phyloP scores from a whole-genome alignment of 2,329 filamentous ascomycete species.

The Mycosphaerella sp. region DNA sequence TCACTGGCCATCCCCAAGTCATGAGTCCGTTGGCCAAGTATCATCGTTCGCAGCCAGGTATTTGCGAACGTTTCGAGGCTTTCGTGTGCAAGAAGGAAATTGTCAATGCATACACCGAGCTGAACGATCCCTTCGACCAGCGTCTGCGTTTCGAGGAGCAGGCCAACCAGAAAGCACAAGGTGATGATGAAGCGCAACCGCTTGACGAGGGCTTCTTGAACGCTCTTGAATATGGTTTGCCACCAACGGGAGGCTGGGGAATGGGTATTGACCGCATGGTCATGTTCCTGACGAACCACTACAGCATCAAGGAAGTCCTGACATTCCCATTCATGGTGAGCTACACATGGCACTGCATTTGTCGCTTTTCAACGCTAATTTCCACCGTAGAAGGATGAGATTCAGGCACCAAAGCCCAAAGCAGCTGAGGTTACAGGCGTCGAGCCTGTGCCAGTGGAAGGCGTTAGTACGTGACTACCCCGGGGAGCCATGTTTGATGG shows the following conservation, averaged over 20 bases:
- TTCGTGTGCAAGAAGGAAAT: constrained; percentile 98
- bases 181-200: constrained; percentile 93
- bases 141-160: constrained; percentile 90
- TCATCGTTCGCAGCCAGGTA: constrained; percentile 70
- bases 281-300: constrained; percentile 95
- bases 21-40: constrained; percentile 98
- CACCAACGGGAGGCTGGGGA: constrained; percentile 88
- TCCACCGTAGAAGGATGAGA: constrained; percentile 60
- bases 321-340: constrained; percentile 84
- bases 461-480: constrained; percentile 2
- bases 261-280: constrained; percentile 91
- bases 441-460: constrained; percentile 54
- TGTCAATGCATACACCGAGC: constrained; percentile 92
- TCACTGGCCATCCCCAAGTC: constrained; percentile 69
- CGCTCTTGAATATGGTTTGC: constrained; percentile 81
- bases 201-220: constrained; percentile 95
- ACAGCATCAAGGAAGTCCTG: constrained; percentile 91
- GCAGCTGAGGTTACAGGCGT: constrained; percentile 60
- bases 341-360: not conserved
- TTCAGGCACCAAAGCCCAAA: constrained; percentile 39
- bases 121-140: constrained; percentile 96
- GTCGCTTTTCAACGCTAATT: not conserved
- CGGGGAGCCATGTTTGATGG: not conserved
- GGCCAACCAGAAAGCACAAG: constrained; percentile 88
- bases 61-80: constrained; percentile 95